These are phyloP conservation scores for Ceratocystis huliohia DNA, from an alignment of 2,329 filamentous ascomycete genomes.

Conservation along the genomic window DNA sequence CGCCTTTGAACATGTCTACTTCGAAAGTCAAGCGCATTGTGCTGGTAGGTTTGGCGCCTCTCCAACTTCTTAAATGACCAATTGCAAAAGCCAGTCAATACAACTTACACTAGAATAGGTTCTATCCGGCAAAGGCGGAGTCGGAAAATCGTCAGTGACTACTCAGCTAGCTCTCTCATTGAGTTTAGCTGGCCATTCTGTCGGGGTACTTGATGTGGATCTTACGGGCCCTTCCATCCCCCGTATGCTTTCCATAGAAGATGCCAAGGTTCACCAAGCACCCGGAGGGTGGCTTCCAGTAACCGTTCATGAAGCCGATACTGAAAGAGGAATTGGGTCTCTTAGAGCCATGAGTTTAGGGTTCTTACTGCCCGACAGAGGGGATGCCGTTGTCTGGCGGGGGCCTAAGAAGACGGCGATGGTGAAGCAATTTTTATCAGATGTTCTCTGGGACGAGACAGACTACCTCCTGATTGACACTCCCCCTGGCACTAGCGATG, in stretches of 20 bases:
- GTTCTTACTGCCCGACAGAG: constrained; percentile 70
- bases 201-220: constrained; percentile 92
- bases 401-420: constrained; percentile 98
- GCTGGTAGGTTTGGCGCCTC: constrained; percentile 40
- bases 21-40: constrained; percentile 61
- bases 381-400: constrained; percentile 91
- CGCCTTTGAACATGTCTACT: constrained; percentile 19
- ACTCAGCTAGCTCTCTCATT: constrained; percentile 89
- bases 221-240: constrained; percentile 94
- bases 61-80: background rate
- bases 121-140: constrained; percentile 92
- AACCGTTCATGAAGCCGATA: constrained; percentile 55
- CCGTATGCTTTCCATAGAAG: constrained; percentile 81
- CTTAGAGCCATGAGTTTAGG: constrained; percentile 84
- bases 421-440: constrained; percentile 89
- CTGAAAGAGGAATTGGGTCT: constrained; percentile 42
- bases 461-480: constrained; percentile 94
- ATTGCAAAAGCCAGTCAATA: too few relatives aligned
- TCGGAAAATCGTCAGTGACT: constrained; percentile 96
- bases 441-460: constrained; percentile 77
- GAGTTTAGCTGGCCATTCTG: constrained; percentile 69
- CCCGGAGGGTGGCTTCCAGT: constrained; percentile 89
- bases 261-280: constrained; percentile 78
- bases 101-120: constrained; percentile 35
- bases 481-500: constrained; percentile 88